These are phyloP conservation scores for Alternaria consortialis DNA, from an alignment of 2,329 filamentous ascomycete species.

Conservation along the genomic window DNA sequence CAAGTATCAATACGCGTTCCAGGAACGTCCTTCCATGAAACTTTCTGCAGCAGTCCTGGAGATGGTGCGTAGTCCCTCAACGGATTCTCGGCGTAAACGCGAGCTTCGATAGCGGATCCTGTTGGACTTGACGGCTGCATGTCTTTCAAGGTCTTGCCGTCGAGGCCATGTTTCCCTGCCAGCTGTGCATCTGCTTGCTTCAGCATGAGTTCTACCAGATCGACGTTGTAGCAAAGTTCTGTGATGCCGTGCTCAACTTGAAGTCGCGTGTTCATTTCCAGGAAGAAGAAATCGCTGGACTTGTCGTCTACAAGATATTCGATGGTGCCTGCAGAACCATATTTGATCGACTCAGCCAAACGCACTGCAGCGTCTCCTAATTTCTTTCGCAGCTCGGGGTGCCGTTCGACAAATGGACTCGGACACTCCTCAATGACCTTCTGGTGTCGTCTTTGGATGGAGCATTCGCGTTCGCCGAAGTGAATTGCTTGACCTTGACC, in stretches of 20 bases:
- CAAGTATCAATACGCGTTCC: slow-evolving; percentile 70
- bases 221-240: slow-evolving; percentile 64
- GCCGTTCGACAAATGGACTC: slow-evolving; percentile 69
- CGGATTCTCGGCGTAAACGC: slow-evolving; percentile 68
- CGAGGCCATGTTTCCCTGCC: slow-evolving; percentile 56
- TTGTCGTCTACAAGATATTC: slow-evolving; percentile 91
- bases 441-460: slow-evolving; percentile 84
- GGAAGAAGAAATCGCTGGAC: slow-evolving; percentile 77
- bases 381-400: slow-evolving; percentile 67
- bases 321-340: slow-evolving; percentile 88
- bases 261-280: slow-evolving; percentile 68
- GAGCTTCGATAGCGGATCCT: slow-evolving; percentile 62
- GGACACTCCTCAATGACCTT: slow-evolving; percentile 93
- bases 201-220: slow-evolving; percentile 66
- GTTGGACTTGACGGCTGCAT: slow-evolving; percentile 56
- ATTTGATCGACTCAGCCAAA: slow-evolving; percentile 65
- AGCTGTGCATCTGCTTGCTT: slow-evolving; percentile 63
- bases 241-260: slow-evolving; percentile 69
- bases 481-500: slow-evolving; percentile 79
- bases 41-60: slow-evolving; percentile 66
- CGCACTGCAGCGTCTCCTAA: slow-evolving; percentile 74
- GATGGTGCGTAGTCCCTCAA: slow-evolving; percentile 66
- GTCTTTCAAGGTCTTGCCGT: slow-evolving; percentile 51
- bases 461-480: slow-evolving; percentile 90
- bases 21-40: slow-evolving; percentile 62